These are phyloP conservation scores for Fusarium caatingaense DNA, from an alignment of 2,329 filamentous ascomycete species.

Conservation along the genomic window DNA sequence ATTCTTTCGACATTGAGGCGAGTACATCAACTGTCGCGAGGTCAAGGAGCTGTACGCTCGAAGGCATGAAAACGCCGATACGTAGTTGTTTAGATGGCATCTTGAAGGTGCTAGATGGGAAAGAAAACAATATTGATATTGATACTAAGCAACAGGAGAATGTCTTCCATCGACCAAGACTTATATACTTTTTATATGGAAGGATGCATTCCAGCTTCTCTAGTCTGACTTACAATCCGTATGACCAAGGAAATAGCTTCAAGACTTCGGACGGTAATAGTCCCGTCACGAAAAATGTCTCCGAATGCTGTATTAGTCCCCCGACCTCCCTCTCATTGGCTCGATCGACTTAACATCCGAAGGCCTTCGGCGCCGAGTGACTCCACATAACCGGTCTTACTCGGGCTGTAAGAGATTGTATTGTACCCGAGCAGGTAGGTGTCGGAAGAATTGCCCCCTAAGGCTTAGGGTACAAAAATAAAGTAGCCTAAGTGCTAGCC, in stretches of 20 bases:
- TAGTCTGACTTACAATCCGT: conserved; percentile 1
- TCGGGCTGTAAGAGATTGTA: not conserved
- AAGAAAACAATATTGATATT: no score
- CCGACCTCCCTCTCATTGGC: conserved; percentile 37
- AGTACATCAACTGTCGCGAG: conserved; percentile 63
- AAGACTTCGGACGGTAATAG: not conserved
- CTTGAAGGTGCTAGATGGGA: not conserved
- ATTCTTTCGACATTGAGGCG: conserved; percentile 58
- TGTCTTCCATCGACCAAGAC: not conserved
- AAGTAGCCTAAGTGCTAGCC: no score
- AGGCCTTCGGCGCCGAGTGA: conserved; percentile 19
- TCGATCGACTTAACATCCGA: conserved; percentile 36
- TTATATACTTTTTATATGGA: conserved; percentile 4
- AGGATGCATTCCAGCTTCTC: not conserved
- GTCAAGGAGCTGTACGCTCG: conserved; percentile 61
- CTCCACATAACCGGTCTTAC: conserved; percentile 15
- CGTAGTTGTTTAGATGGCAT: conserved; percentile 48
- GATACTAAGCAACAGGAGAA: not conserved
- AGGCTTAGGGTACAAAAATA: no score
- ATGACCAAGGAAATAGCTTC: conserved; percentile 12
- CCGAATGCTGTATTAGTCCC: conserved; percentile 29
- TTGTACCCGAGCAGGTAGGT: no score
- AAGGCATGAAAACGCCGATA: conserved; percentile 64
- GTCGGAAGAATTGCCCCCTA: no score
- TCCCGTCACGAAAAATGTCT: not conserved